Evolutionary conservation across 805 yeast species (phyloP), one percentile per base, ranked within the genome.

Genomic region (Spathaspora boniae): DNA sequence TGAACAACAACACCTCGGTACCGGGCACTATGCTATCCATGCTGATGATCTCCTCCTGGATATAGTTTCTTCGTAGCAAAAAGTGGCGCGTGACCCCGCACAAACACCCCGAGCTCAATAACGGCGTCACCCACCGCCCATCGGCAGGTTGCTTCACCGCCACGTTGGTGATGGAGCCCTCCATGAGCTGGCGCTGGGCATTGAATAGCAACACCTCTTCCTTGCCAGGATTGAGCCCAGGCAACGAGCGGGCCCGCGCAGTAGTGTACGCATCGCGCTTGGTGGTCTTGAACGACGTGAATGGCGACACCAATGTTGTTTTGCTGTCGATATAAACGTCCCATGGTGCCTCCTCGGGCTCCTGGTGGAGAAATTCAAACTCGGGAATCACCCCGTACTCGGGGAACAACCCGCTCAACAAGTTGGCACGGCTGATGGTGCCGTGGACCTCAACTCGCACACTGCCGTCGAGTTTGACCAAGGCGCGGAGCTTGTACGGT

Each of bases 211-310:
- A 47, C 3, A 91, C 65, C 12, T 87, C 95, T 51, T 91, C 98
- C 17, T 71, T 62, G 3, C 62, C 53, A 0, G 74, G 67, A 7
- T 43, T 43, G 9, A 36, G 17, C 1, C 64, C 62, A 12, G 72
- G 56, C 20, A 76, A 50, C 28, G 60, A 45, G 29, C 86, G 62
- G 1, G 54, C 56, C 38, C 97, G 62, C 0, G 95, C 82, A 2
- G 54, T 66, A 29, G 64, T 72, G 54, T 89, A 88, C 30, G 70
- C 76, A 3, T 62, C 64, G 43, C 98, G 68, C 16, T 67, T 59
- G 0, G 96, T 85, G 0, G 98, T 91, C 55, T 91, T 91, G 61
- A 88, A 83, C 4, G 94, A 81, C 0, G 96, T 86, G 58, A 84
- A 86, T 2, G 86, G 85, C 2, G 94, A 76, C 2, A 77, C 71